These are phyloP conservation scores for Saccharomycopsis schoenii DNA, from an alignment of 805 yeast species.

Conservation along the genomic window DNA sequence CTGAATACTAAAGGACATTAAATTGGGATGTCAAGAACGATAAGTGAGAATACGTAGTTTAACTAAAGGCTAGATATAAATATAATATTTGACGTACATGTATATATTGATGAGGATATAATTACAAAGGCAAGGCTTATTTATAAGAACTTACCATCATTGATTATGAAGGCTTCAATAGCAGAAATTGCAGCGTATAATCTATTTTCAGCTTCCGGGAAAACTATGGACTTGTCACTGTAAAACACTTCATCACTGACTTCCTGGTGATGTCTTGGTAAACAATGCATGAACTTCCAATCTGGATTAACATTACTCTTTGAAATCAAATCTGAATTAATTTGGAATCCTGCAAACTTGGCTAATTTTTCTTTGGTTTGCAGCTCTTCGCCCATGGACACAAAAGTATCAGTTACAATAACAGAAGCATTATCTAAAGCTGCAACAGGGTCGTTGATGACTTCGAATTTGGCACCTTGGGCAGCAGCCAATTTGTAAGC, in stretches of 20 bases:
- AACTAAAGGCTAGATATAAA: too few relatives aligned
- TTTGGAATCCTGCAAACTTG: conserved; percentile 83
- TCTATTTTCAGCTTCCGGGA: conserved; percentile 94
- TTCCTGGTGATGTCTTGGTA: conserved; percentile 93
- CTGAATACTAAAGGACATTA: too few relatives aligned
- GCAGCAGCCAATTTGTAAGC: conserved; percentile 46
- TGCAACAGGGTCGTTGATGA: conserved; percentile 60
- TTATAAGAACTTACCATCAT: conserved; percentile 51
- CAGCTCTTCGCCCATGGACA: conserved; percentile 95
- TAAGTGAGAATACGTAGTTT: too few relatives aligned
- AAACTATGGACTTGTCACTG: conserved; percentile 73
- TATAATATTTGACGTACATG: too few relatives aligned
- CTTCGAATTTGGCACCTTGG: conserved; percentile 42
- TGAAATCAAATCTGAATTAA: conserved; percentile 52
- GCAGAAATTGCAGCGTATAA: conserved; percentile 94
- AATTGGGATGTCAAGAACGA: too few relatives aligned
- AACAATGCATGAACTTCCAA: conserved; percentile 96
- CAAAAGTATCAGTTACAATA: conserved; percentile 92
- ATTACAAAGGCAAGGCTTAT: too few relatives aligned
- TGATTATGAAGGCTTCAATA: conserved; percentile 78
- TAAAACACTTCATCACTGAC: conserved; percentile 91
- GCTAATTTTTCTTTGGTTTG: conserved; percentile 62
- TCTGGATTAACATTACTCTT: conserved; percentile 47
- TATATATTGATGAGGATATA: too few relatives aligned
- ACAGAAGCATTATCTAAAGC: conserved; percentile 73